Evolutionary conservation across 2,329 filamentous ascomycete species (phyloP).

Genomic region (Fusarium hostae): DNA sequence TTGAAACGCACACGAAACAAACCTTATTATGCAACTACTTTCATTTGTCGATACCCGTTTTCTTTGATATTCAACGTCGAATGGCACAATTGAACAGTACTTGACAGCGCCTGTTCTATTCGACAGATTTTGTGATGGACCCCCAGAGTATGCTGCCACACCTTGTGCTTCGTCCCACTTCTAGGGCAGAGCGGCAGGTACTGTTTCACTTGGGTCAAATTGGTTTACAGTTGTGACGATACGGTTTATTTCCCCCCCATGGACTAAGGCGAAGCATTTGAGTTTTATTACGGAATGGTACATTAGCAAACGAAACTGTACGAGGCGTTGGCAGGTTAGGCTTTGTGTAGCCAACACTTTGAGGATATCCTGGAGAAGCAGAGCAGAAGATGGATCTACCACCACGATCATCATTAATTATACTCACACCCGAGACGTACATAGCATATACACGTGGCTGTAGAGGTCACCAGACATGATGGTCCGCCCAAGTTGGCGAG

Average conservation of each 20-base stretch:
- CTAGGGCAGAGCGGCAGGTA: constrained; percentile 5
- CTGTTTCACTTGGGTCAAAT: constrained; percentile 26
- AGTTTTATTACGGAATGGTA: constrained; percentile 40
- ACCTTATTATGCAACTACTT: constrained; percentile 24
- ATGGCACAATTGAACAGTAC: background rate
- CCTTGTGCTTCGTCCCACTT: constrained; percentile 11
- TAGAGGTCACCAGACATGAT: constrained; percentile 33
- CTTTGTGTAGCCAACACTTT: constrained; percentile 26
- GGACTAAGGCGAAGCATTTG: constrained; percentile 41
- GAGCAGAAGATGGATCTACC: constrained; percentile 38
- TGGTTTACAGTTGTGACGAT: constrained; percentile 23
- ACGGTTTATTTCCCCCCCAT: constrained; percentile 12
- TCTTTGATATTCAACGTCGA: constrained; percentile 23
- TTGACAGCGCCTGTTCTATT: constrained; percentile 6
- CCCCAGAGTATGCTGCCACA: constrained; percentile 13
- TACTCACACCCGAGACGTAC: constrained; percentile 38
- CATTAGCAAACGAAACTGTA: constrained; percentile 44
- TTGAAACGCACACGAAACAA: constrained; percentile 21
- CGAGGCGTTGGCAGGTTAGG: constrained; percentile 42
- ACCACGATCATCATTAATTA: constrained; percentile 42
- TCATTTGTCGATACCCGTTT: constrained; percentile 46
- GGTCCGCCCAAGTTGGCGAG: constrained; percentile 7
- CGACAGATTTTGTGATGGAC: constrained; percentile 7
- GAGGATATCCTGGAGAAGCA: constrained; percentile 26
- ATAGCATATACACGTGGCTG: constrained; percentile 45